phyloP scores from a whole-genome alignment of 164 flowering plant species.

The Piper betle region DNA sequence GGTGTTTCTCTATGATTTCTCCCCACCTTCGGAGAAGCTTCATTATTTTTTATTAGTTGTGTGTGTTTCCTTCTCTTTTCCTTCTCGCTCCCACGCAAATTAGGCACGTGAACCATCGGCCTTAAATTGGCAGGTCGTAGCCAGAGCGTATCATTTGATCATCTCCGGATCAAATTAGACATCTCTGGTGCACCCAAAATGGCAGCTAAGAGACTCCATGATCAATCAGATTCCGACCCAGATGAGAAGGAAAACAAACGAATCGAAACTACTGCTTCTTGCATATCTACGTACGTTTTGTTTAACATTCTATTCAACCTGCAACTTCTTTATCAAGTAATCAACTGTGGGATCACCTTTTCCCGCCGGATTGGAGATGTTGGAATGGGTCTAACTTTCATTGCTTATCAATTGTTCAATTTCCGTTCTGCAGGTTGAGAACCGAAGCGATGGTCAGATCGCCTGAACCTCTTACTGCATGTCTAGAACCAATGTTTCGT shows the following conservation, averaged over 20 bases:
- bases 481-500: slow-evolving; percentile 58
- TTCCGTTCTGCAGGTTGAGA: slow-evolving; percentile 28
- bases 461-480: slow-evolving; percentile 18
- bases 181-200: slow-evolving; percentile 9
- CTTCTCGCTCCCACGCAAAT: not conserved
- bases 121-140: not conserved
- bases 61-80: not conserved
- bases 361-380: too few relatives aligned
- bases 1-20: slow-evolving; percentile 12
- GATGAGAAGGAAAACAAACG: slow-evolving; percentile 24
- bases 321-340: not conserved
- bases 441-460: slow-evolving; percentile 24
- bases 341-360: slow-evolving; percentile 34
- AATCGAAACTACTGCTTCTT: slow-evolving; percentile 26
- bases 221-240: slow-evolving; percentile 17
- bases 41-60: slow-evolving; percentile 4
- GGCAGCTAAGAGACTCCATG: slow-evolving; percentile 41
- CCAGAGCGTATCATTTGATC: not conserved
- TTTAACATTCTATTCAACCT: not conserved
- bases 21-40: slow-evolving; percentile 22
- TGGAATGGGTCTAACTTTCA: not conserved
- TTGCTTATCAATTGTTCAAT: not conserved
- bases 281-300: slow-evolving; percentile 23
- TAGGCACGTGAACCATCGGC: not conserved
- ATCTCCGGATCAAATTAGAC: not conserved